Percentiles rank a stretch among this genome's conserved stretches.
phyloP scores from a whole-genome alignment of 352 stramenopile species.

The Globisporangium cystogenes region DNA sequence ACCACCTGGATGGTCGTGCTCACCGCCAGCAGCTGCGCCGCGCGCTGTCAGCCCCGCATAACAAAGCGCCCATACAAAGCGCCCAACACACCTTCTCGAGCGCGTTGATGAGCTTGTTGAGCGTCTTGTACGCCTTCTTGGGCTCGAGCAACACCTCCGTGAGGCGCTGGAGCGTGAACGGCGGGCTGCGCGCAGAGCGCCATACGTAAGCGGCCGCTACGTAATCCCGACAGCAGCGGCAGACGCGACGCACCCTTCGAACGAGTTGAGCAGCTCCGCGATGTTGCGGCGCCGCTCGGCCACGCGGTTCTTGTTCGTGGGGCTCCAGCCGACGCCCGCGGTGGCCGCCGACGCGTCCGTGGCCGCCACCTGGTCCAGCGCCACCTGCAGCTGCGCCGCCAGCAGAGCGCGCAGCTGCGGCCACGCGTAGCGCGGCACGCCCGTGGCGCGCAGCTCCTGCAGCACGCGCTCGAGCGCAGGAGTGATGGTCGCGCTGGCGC shows the following conservation, averaged over 20 bases:
- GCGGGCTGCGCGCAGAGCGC: slow-evolving; percentile 23
- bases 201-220: background rate
- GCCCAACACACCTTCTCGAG: slow-evolving; percentile 56
- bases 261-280: slow-evolving; percentile 53
- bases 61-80: background rate
- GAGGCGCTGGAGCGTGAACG: slow-evolving; percentile 79
- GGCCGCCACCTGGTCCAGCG: slow-evolving; percentile 54
- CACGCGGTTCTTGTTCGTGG: slow-evolving; percentile 47
- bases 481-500: slow-evolving; percentile 36
- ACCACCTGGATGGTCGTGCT: slow-evolving; percentile 63
- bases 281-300: slow-evolving; percentile 48
- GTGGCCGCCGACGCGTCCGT: slow-evolving; percentile 23
- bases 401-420: slow-evolving; percentile 63
- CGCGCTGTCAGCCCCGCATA: background rate
- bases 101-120: slow-evolving; percentile 77
- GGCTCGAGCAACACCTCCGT: slow-evolving; percentile 75
- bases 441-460: slow-evolving; percentile 61
- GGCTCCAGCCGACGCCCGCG: slow-evolving; percentile 29
- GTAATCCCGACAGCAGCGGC: background rate
- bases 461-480: slow-evolving; percentile 54
- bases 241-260: slow-evolving; percentile 31
- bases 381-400: slow-evolving; percentile 38
- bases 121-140: slow-evolving; percentile 60
- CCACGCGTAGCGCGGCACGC: slow-evolving; percentile 70
- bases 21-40: slow-evolving; percentile 46